Conservation (phyloP, 176 grass and related monocot genomes). For the maize (Zea mays) region DNA sequence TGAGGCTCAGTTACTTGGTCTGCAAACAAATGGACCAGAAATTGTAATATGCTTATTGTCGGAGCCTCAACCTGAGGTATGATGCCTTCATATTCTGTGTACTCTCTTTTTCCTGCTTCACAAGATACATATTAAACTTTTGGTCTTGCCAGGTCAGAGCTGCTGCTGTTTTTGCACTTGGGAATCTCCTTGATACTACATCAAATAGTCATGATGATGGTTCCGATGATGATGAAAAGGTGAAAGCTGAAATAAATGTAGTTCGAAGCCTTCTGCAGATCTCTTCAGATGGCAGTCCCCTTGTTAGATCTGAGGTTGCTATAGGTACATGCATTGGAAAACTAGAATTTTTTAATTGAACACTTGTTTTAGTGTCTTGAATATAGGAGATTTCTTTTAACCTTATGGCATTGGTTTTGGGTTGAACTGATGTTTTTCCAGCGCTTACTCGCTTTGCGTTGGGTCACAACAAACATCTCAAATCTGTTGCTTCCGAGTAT, state of each 20-base stretch:
- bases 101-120: slow-evolving; percentile 26
- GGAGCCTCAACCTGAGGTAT: slow-evolving; percentile 94
- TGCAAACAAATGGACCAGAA: slow-evolving; percentile 59
- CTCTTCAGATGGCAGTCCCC: slow-evolving; percentile 80
- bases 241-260: slow-evolving; percentile 76
- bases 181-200: slow-evolving; percentile 72
- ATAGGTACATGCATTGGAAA: slow-evolving; percentile 54
- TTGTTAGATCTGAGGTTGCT: slow-evolving; percentile 92
- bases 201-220: slow-evolving; percentile 63
- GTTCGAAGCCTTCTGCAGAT: slow-evolving; percentile 76
- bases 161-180: slow-evolving; percentile 91
- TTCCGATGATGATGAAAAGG: slow-evolving; percentile 89
- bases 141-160: slow-evolving; percentile 84
- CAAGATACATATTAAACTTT: slow-evolving; percentile 28
- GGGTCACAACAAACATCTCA: slow-evolving; percentile 85
- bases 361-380: slow-evolving; percentile 11
- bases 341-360: slow-evolving; percentile 19
- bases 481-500: slow-evolving; percentile 80
- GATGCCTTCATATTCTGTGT: slow-evolving; percentile 22
- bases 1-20: slow-evolving; percentile 70
- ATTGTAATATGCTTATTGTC: slow-evolving; percentile 59
- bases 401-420: slow-evolving; percentile 25
- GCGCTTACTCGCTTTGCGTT: slow-evolving; percentile 85
- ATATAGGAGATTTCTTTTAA: slow-evolving; percentile 12
- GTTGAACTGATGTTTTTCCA: slow-evolving; percentile 51